Evolutionary conservation across 2,329 filamentous ascomycete genomes (phyloP).

Genomic region (Fusarium setosum): DNA sequence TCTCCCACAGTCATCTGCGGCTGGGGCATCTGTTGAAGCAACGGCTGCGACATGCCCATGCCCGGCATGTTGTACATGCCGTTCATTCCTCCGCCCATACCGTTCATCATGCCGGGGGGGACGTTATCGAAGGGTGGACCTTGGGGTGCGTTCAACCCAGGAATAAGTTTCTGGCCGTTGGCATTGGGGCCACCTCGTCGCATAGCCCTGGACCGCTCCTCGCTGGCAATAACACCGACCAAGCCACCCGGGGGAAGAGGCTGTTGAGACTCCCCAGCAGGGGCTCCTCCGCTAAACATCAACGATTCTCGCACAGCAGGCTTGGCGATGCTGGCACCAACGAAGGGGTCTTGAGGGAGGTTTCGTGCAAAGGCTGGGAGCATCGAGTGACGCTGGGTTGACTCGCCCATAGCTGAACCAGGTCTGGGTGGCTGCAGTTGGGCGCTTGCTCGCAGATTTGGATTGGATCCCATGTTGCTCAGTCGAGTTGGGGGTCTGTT

Average conservation of each 20-base stretch:
- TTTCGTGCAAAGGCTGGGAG: conserved; percentile 86
- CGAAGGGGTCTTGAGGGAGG: conserved; percentile 86
- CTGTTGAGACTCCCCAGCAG: conserved; percentile 50
- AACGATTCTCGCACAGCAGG: conserved; percentile 80
- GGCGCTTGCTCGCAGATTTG: conserved; percentile 72
- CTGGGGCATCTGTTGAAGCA: conserved; percentile 53
- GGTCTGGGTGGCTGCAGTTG: conserved; percentile 57
- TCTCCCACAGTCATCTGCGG: conserved; percentile 69
- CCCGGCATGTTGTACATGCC: conserved; percentile 45
- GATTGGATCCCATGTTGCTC: conserved; percentile 74
- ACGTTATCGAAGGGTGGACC: conserved; percentile 60
- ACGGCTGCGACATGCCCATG: conserved; percentile 44
- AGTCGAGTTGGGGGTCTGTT: conserved; percentile 79
- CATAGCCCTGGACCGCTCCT: conserved; percentile 83
- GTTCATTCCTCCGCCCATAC: conserved; percentile 37
- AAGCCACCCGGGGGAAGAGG: conserved; percentile 77
- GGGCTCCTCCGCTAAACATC: conserved; percentile 70
- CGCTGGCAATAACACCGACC: conserved; percentile 87
- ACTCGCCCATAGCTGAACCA: conserved; percentile 67
- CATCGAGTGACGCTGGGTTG: conserved; percentile 51
- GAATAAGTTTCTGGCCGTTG: conserved; percentile 59
- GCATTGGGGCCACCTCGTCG: conserved; percentile 81
- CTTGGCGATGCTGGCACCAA: conserved; percentile 81
- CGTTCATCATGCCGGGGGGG: conserved; percentile 55
- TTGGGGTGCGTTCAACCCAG: conserved; percentile 50